Evolutionary conservation across 2,329 filamentous ascomycete species (phyloP).

Genomic region (Colletotrichum siamense): DNA sequence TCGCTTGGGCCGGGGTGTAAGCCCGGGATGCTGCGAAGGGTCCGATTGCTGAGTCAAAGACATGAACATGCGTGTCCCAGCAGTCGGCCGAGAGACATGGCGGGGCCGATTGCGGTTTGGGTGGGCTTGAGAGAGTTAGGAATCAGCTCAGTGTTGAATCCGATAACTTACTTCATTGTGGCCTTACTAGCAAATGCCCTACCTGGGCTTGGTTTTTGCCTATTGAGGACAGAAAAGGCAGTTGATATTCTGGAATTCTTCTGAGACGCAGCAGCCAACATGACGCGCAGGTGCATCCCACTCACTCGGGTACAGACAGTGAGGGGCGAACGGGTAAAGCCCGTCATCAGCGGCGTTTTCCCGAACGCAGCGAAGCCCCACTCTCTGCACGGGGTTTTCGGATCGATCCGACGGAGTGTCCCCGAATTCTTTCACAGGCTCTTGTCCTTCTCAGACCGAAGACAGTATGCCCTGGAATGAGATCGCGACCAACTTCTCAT

Average conservation of each 20-base stretch:
- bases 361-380: neutral
- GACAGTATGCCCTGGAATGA: neutral
- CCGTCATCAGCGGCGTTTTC: neutral
- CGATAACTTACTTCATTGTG: neutral
- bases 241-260: neutral
- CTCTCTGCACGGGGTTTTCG: neutral
- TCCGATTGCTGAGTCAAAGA: constrained; percentile 11
- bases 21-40: neutral
- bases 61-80: constrained; percentile 20
- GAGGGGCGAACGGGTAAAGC: neutral
- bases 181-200: neutral
- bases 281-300: neutral
- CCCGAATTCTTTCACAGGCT: neutral
- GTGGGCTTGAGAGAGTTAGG: neutral
- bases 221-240: neutral
- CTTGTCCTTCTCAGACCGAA: neutral
- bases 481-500: neutral
- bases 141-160: neutral
- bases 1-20: constrained; percentile 12
- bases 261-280: neutral
- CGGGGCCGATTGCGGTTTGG: too few relatives aligned
- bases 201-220: neutral
- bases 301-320: too few relatives aligned
- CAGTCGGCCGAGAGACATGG: neutral
- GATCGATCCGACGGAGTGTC: neutral